A percentile compares a stretch with the other conserved stretches of the same genome.
phyloP scores from a whole-genome alignment of 2,329 filamentous ascomycete genomes.

The Neophaeococcomyces mojaviensis region DNA sequence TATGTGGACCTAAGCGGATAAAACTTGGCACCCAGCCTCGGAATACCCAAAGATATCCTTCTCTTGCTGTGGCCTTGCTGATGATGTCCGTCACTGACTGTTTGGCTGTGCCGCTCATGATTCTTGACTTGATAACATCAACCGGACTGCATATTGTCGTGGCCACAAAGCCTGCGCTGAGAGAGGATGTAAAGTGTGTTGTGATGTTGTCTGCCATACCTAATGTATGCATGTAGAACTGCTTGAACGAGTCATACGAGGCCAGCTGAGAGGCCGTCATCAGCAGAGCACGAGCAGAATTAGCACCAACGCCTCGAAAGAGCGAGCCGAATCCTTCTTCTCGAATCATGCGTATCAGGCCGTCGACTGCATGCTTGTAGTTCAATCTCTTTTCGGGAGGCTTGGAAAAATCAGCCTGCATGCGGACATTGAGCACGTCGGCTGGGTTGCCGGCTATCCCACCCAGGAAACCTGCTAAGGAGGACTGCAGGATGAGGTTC shows the following conservation, averaged over 20 bases:
- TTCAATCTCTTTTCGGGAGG: constrained; percentile 67
- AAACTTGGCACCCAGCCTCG: constrained; percentile 62
- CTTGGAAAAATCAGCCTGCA: constrained; percentile 87
- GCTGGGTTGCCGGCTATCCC: constrained; percentile 89
- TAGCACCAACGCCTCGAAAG: constrained; percentile 68
- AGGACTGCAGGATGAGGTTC: constrained; percentile 74
- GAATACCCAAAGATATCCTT: constrained; percentile 58
- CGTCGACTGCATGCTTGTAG: constrained; percentile 83
- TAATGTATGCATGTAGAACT: constrained; percentile 44
- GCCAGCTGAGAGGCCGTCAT: constrained; percentile 60
- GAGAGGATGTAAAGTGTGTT: constrained; percentile 56
- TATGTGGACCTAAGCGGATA: constrained; percentile 58
- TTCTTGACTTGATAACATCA: constrained; percentile 59
- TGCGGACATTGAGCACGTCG: constrained; percentile 94
- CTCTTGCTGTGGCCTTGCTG: constrained; percentile 46
- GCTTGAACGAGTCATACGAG: constrained; percentile 58
- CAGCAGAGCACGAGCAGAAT: constrained; percentile 54
- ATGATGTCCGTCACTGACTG: constrained; percentile 42
- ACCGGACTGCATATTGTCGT: constrained; percentile 61
- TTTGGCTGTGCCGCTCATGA: constrained; percentile 51
- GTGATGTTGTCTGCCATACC: constrained; percentile 48
- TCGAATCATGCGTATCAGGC: constrained; percentile 75
- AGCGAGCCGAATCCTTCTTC: constrained; percentile 70
- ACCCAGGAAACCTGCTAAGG: constrained; percentile 75
- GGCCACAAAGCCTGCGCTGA: constrained; percentile 58